phyloP scores from a whole-genome alignment of 1,284 basidiomycete genomes.

The Boletus smithii region DNA sequence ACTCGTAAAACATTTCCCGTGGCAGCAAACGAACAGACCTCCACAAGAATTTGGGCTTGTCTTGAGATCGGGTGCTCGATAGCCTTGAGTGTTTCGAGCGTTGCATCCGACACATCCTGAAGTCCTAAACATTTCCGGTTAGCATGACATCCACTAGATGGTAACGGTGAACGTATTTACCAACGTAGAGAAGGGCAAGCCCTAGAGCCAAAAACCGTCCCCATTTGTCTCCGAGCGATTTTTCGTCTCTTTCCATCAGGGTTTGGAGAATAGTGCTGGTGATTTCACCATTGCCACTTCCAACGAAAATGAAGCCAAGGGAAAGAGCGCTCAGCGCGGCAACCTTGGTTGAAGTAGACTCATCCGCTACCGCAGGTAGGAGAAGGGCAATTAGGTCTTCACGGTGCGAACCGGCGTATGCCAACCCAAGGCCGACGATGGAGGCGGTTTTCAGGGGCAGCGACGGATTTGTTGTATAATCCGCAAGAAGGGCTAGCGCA shows the following conservation, averaged over 20 bases:
- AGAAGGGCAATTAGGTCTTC: slow-evolving; percentile 81
- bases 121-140: slow-evolving; percentile 50
- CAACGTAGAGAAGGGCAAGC: slow-evolving; percentile 88
- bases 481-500: slow-evolving; percentile 86
- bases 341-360: slow-evolving; percentile 84
- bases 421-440: slow-evolving; percentile 89
- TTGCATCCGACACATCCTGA: slow-evolving; percentile 92
- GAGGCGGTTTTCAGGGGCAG: slow-evolving; percentile 83
- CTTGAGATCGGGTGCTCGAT: slow-evolving; percentile 93
- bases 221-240: slow-evolving; percentile 88
- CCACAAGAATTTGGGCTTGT: slow-evolving; percentile 89
- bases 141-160: slow-evolving; percentile 1
- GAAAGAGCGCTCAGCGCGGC: slow-evolving; percentile 84
- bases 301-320: slow-evolving; percentile 94
- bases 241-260: slow-evolving; percentile 84
- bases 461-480: slow-evolving; percentile 89
- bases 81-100: slow-evolving; percentile 91
- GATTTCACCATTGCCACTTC: slow-evolving; percentile 93
- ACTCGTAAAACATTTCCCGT: slow-evolving; percentile 96
- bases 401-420: slow-evolving; percentile 90
- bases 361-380: slow-evolving; percentile 80
- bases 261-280: slow-evolving; percentile 89
- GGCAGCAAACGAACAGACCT: slow-evolving; percentile 93
- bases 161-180: slow-evolving; percentile 39
- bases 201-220: slow-evolving; percentile 88